Evolutionary conservation across 176 grass and related monocot species (phyloP), one percentile per base, ranked within the genome.

Genomic region (Ananas comosus): DNA sequence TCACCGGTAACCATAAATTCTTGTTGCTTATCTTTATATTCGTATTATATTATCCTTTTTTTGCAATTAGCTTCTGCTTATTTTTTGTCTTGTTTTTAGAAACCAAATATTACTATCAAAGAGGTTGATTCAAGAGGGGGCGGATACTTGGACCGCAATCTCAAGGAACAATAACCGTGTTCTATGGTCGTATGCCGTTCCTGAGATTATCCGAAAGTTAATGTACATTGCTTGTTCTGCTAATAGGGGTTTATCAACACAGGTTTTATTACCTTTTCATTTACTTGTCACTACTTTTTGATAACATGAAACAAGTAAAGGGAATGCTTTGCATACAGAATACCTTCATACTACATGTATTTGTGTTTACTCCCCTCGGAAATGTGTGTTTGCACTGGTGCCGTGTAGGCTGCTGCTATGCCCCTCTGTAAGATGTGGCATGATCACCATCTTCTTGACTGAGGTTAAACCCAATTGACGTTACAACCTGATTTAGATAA

Each of bases 21-120:
- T 10, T 19, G 17, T 18, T 22, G 21, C 52, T 56, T n/a, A 18
- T 16, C 21, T 61, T 61, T 21, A 77, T 65, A 33, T 6, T 51
- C 70, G 64, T 74, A 69, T 25, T 18, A 12, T 48, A 48, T 53
- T 48, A 63, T 78, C 25, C 33, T 80, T 56, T 51, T 80, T 53
- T 10, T 42, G 6, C 33, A 42, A 42, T 42, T 66, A 48, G 49
- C 12, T 80, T 21, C 53, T 11, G 13, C 61, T 74, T 81, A 23
- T 81, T 65, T 27, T 80, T 42, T 51, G 24, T 65, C 66, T 63
- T 70, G 13, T 54, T 67, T 72, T 70, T 70, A 97, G 89, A 77
- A 84, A 88, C 14, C 89, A 92, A 97, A 93, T 97, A 87, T 70
- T 93, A 63, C 83, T 87, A 67, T 87, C 87, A 11, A 97, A 92